phyloP scores from a whole-genome alignment of 805 yeast species.

The Metschnikowia matae region DNA sequence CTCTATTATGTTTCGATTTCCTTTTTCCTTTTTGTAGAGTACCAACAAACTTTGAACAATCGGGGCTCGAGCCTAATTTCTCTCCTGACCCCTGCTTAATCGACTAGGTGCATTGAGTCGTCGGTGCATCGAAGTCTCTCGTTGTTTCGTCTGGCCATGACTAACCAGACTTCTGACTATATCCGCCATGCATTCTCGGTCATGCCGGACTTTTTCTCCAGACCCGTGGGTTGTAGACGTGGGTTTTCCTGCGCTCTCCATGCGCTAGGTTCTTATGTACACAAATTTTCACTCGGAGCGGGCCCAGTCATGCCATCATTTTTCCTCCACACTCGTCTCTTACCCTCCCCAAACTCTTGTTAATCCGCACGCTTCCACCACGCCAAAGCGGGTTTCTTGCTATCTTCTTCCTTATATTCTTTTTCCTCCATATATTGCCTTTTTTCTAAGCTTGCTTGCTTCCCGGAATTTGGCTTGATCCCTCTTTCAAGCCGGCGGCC shows the following conservation, averaged over 20 bases:
- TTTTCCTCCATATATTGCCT: not conserved
- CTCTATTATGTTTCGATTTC: too few relatives aligned
- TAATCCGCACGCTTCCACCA: not conserved
- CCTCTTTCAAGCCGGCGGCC: not conserved
- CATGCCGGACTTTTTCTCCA: conserved; percentile 4
- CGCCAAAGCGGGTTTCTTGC: not conserved
- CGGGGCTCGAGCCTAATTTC: not conserved
- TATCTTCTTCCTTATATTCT: not conserved
- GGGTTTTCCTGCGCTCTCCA: conserved; percentile 4
- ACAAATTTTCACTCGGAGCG: conserved; percentile 2
- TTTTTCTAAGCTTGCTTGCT: not conserved
- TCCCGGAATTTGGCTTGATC: not conserved
- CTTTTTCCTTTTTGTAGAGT: not conserved
- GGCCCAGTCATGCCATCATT: conserved; percentile 1
- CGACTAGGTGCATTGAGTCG: not conserved
- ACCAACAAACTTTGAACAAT: not conserved
- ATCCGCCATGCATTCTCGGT: not conserved
- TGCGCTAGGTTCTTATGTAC: not conserved
- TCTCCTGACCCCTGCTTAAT: not conserved
- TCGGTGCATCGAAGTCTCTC: not conserved
- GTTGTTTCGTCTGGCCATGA: not conserved
- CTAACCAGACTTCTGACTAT: not conserved
- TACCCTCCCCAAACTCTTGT: not conserved
- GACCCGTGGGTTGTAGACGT: not conserved
- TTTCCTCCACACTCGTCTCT: conserved; percentile 3